Percentiles rank a stretch among this genome's conserved stretches.
Evolutionary conservation across 1,284 basidiomycete species (phyloP).

Genomic region (Heterobasidion irregulare): DNA sequence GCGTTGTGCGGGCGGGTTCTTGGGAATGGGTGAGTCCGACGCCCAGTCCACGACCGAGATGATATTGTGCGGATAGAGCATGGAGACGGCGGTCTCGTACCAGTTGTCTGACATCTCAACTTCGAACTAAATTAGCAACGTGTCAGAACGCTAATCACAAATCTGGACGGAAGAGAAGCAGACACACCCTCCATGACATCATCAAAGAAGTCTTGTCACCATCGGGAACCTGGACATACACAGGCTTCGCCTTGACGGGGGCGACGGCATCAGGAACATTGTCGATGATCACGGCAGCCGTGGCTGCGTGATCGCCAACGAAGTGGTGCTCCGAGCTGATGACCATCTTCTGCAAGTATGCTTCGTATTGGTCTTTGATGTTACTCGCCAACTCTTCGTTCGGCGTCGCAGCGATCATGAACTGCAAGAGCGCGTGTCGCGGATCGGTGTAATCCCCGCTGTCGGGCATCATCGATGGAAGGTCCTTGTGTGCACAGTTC

Average conservation of each 20-base stretch:
- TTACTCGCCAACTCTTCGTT: slow-evolving; percentile 36
- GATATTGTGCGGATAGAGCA: slow-evolving; percentile 56
- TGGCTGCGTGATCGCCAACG: slow-evolving; percentile 37
- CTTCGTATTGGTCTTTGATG: slow-evolving; percentile 43
- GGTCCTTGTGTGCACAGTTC: slow-evolving; percentile 36
- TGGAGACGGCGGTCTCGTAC: slow-evolving; percentile 72
- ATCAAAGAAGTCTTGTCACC: slow-evolving; percentile 46
- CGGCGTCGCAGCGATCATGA: slow-evolving; percentile 72
- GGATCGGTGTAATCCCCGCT: slow-evolving; percentile 31
- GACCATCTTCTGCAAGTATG: slow-evolving; percentile 41
- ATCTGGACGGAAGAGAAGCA: neutral
- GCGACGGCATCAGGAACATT: slow-evolving; percentile 66
- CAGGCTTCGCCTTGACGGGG: slow-evolving; percentile 65
- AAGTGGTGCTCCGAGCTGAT: slow-evolving; percentile 39
- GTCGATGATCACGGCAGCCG: slow-evolving; percentile 32
- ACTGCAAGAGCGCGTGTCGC: slow-evolving; percentile 56
- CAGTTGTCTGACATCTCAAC: slow-evolving; percentile 86
- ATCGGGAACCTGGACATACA: slow-evolving; percentile 66
- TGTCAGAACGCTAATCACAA: slow-evolving; percentile 3
- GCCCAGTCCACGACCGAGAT: slow-evolving; percentile 81
- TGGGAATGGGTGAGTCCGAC: slow-evolving; percentile 48
- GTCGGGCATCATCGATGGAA: slow-evolving; percentile 6
- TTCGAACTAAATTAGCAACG: slow-evolving; percentile 43
- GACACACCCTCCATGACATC: slow-evolving; percentile 63
- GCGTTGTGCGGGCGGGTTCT: slow-evolving; percentile 21